phyloP scores from a whole-genome alignment of 257 asterid genomes.

The Solanum chaucha region DNA sequence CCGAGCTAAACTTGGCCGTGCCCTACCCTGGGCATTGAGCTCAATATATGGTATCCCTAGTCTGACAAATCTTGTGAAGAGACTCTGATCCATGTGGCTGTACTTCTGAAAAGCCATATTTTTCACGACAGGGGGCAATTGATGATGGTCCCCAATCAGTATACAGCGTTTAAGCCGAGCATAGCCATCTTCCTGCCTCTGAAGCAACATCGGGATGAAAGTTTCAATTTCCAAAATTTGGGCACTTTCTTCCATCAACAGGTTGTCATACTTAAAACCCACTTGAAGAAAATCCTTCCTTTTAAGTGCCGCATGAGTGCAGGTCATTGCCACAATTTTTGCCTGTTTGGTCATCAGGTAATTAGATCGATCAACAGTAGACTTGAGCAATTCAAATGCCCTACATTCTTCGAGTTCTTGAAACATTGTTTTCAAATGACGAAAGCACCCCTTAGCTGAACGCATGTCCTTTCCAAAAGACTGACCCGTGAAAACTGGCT shows the following conservation, averaged over 20 bases:
- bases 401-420: slow-evolving; percentile 99
- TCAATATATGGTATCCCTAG: slow-evolving; percentile 94
- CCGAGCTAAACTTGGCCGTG: too few relatives aligned
- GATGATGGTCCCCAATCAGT: slow-evolving; percentile 99
- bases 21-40: slow-evolving; percentile 98
- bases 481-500: slow-evolving; percentile 59
- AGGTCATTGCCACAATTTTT: slow-evolving; percentile 97
- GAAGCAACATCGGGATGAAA: slow-evolving; percentile 94
- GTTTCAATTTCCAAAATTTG: slow-evolving; percentile 98
- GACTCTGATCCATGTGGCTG: slow-evolving; percentile 99
- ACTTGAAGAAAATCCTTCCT: slow-evolving; percentile 87
- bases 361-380: slow-evolving; percentile 87
- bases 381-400: slow-evolving; percentile 95
- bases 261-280: slow-evolving; percentile 92
- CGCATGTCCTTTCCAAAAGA: slow-evolving; percentile 83
- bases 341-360: slow-evolving; percentile 98
- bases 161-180: slow-evolving; percentile 98
- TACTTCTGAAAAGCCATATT: slow-evolving; percentile 99
- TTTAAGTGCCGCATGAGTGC: slow-evolving; percentile 98
- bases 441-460: slow-evolving; percentile 92
- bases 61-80: slow-evolving; percentile 93
- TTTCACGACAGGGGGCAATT: slow-evolving; percentile 97
- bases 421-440: slow-evolving; percentile 87
- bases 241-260: slow-evolving; percentile 98
- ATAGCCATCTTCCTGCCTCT: slow-evolving; percentile 98